phyloP scores from a whole-genome alignment of 2,329 filamentous ascomycete species.

The Calcarisporium arbuscula region DNA sequence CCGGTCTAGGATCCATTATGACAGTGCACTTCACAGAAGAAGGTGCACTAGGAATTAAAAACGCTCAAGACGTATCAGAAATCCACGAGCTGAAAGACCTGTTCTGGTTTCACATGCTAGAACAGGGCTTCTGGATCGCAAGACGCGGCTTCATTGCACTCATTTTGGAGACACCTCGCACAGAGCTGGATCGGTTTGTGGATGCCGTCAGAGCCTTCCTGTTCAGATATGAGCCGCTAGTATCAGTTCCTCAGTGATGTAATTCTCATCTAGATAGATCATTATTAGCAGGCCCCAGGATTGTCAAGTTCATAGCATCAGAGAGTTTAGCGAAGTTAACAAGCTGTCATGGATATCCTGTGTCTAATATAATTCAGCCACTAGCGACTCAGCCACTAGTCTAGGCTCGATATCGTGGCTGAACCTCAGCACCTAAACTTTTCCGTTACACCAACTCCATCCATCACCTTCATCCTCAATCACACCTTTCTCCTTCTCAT shows the following conservation, averaged over 20 bases:
- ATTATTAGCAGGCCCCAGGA: too few relatives aligned
- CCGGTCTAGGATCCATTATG: constrained; percentile 30
- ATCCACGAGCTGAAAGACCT: constrained; percentile 28
- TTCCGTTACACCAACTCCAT: background rate
- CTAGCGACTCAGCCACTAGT: too few relatives aligned
- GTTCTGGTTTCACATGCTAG: constrained; percentile 41
- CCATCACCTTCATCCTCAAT: too few relatives aligned
- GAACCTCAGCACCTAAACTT: background rate
- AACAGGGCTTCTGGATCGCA: constrained; percentile 36
- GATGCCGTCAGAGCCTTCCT: constrained; percentile 28
- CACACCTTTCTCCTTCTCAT: background rate
- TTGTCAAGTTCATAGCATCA: too few relatives aligned
- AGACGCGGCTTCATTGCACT: constrained; percentile 34
- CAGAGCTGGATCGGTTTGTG: constrained; percentile 35
- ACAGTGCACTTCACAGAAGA: constrained; percentile 29
- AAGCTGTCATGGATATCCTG: too few relatives aligned
- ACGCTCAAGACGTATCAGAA: constrained; percentile 24
- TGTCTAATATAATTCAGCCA: too few relatives aligned
- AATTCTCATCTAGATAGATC: too few relatives aligned
- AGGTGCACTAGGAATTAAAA: constrained; percentile 19
- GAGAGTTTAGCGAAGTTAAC: too few relatives aligned
- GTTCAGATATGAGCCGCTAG: constrained; percentile 13
- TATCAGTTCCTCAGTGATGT: background rate
- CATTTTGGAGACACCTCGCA: constrained; percentile 29
- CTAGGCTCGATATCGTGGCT: background rate